These are phyloP conservation scores for Nakataea oryzae DNA, from an alignment of 2,329 filamentous ascomycete species.

Conservation along the genomic window DNA sequence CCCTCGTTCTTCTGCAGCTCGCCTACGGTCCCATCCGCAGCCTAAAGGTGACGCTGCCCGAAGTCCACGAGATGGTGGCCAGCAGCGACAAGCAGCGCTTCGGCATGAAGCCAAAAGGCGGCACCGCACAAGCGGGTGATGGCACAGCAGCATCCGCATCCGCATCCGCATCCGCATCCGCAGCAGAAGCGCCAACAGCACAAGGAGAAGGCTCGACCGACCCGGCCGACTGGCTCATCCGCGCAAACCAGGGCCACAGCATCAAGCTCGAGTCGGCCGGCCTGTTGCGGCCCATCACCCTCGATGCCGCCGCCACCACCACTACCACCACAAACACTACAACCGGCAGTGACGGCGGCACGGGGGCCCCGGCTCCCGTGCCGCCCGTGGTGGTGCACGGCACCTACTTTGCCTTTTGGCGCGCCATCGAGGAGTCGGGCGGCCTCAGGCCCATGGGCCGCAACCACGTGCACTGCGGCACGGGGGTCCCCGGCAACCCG, in stretches of 20 bases:
- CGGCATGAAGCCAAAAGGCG: constrained; percentile 51
- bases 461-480: constrained; percentile 85
- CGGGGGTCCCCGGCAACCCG: constrained; percentile 47
- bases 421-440: constrained; percentile 60
- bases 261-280: constrained; percentile 64
- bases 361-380: constrained; percentile 21
- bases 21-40: constrained; percentile 50
- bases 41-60: constrained; percentile 63
- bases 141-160: constrained; percentile 6
- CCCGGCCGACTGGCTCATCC: constrained; percentile 69
- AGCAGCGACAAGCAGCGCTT: constrained; percentile 89
- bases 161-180: constrained; percentile 3
- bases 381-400: constrained; percentile 71
- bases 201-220: constrained; percentile 23
- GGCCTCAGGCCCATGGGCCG: constrained; percentile 73
- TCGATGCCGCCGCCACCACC: constrained; percentile 34
- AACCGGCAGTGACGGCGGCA: not conserved
- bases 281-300: constrained; percentile 58
- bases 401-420: constrained; percentile 76
- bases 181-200: constrained; percentile 5
- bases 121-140: constrained; percentile 6
- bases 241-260: constrained; percentile 90
- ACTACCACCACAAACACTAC: too few species aligned
- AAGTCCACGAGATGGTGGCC: constrained; percentile 59
- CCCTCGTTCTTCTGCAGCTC: constrained; percentile 30